phyloP scores from a whole-genome alignment of 306 rosid genomes.

The Urtica urens region DNA sequence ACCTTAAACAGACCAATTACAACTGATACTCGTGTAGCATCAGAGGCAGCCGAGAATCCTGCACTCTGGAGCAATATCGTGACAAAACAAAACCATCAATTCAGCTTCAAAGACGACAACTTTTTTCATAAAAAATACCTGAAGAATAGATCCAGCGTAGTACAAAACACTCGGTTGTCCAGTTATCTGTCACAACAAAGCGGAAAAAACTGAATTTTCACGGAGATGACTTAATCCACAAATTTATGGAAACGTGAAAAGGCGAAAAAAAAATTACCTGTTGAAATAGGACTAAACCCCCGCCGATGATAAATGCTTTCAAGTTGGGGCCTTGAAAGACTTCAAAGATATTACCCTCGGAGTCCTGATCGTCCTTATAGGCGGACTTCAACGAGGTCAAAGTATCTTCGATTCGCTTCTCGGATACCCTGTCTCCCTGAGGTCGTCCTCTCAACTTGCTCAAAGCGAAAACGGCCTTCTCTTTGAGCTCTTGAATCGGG shows the following conservation, averaged over 20 bases:
- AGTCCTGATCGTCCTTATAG: conserved; percentile 59
- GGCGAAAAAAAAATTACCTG: conserved; percentile 45
- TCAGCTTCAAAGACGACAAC: conserved; percentile 11
- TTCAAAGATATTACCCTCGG: conserved; percentile 78
- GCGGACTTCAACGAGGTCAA: conserved; percentile 54
- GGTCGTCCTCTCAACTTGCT: conserved; percentile 75
- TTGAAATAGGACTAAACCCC: conserved; percentile 90
- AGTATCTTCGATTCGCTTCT: conserved; percentile 73
- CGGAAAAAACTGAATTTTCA: conserved; percentile 27
- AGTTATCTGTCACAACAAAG: conserved; percentile 67
- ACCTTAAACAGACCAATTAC: conserved; percentile 90
- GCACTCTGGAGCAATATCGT: conserved; percentile 51
- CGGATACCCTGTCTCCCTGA: conserved; percentile 63
- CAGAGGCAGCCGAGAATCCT: conserved; percentile 92
- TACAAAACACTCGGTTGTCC: conserved; percentile 97
- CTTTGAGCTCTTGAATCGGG: conserved; percentile 58
- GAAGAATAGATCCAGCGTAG: conserved; percentile 90
- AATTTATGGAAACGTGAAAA: conserved; percentile 4
- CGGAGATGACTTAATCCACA: conserved; percentile 21
- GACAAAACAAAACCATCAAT: conserved; percentile 8
- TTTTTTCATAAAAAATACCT: conserved; percentile 38
- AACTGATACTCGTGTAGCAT: conserved; percentile 90
- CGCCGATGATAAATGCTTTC: conserved; percentile 78
- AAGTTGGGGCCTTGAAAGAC: conserved; percentile 89
- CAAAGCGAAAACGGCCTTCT: conserved; percentile 52